A percentile compares a stretch with the other conserved stretches of the same genome.
Conservation (phyloP, 768 basidiomycete species). For the Russula lepida region DNA sequence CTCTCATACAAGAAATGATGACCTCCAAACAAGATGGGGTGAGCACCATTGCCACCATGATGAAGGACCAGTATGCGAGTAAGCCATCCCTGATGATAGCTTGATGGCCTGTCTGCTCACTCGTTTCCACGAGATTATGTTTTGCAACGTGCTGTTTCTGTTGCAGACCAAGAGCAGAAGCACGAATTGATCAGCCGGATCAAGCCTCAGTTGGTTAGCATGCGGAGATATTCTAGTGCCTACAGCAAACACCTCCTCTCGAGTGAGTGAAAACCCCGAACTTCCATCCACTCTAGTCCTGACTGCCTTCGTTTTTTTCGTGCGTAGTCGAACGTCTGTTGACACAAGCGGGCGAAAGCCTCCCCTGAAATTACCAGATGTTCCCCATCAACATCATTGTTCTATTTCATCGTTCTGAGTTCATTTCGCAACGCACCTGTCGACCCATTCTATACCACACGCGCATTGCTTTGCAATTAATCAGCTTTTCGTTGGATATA, state of each 20-base stretch:
- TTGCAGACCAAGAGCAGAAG: slow-evolving; percentile 66
- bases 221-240: slow-evolving; percentile 63
- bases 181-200: slow-evolving; percentile 54
- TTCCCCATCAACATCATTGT: neutral
- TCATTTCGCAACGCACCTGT: slow-evolving; percentile 12
- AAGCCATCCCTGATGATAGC: slow-evolving; percentile 28
- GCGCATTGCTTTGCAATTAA: slow-evolving; percentile 17
- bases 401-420: slow-evolving; percentile 7
- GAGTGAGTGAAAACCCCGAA: slow-evolving; percentile 41
- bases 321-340: slow-evolving; percentile 59
- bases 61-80: slow-evolving; percentile 90
- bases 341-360: slow-evolving; percentile 16
- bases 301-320: neutral
- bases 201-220: slow-evolving; percentile 55
- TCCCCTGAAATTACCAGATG: slow-evolving; percentile 2
- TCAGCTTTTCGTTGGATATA: slow-evolving; percentile 15
- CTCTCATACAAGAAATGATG: slow-evolving; percentile 79
- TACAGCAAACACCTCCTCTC: slow-evolving; percentile 77
- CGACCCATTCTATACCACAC: slow-evolving; percentile 12
- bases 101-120: slow-evolving; percentile 1
- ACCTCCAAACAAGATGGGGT: slow-evolving; percentile 52
- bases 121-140: slow-evolving; percentile 58
- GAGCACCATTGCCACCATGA: slow-evolving; percentile 57
- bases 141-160: slow-evolving; percentile 64
- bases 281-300: neutral